Conservation (phyloP, 495 filamentous ascomycete genomes). For the Neurospora africana region DNA sequence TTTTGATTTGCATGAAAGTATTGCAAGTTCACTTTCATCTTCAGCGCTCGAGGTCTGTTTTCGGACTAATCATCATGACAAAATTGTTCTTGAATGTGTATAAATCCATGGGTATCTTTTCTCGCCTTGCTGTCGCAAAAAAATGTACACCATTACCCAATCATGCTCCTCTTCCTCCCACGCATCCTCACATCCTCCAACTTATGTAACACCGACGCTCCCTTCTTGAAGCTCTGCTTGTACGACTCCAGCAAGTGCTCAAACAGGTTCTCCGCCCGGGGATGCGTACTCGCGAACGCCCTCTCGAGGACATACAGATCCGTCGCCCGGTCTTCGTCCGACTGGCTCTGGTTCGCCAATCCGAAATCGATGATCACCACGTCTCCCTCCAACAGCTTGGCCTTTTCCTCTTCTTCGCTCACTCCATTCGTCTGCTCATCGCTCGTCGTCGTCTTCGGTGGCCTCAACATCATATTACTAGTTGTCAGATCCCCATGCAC, state of each 20-base stretch:
- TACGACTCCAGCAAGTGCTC: conserved; percentile 47
- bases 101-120: neutral
- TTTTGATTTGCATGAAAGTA: neutral
- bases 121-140: neutral
- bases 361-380: conserved; percentile 94
- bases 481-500: conserved; percentile 96
- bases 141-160: conserved; percentile 45
- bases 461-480: conserved; percentile 85
- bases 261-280: conserved; percentile 71
- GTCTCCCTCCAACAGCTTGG: conserved; percentile 48
- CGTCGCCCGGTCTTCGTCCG: conserved; percentile 89
- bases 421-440: conserved; percentile 9
- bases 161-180: conserved; percentile 95
- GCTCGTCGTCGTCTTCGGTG: conserved; percentile 1
- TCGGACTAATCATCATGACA: neutral
- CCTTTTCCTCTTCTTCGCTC: conserved; percentile 8
- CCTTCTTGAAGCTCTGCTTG: conserved; percentile 39
- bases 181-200: conserved; percentile 91
- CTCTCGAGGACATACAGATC: conserved; percentile 95
- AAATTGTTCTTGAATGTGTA: neutral
- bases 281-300: conserved; percentile 94
- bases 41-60: neutral
- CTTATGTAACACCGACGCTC: conserved; percentile 45
- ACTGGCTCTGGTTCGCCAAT: conserved; percentile 67
- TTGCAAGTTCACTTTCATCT: neutral